Base-by-base conservation (phyloP, 106 monocot genomes). In the Ottelia alismoides region DNA sequence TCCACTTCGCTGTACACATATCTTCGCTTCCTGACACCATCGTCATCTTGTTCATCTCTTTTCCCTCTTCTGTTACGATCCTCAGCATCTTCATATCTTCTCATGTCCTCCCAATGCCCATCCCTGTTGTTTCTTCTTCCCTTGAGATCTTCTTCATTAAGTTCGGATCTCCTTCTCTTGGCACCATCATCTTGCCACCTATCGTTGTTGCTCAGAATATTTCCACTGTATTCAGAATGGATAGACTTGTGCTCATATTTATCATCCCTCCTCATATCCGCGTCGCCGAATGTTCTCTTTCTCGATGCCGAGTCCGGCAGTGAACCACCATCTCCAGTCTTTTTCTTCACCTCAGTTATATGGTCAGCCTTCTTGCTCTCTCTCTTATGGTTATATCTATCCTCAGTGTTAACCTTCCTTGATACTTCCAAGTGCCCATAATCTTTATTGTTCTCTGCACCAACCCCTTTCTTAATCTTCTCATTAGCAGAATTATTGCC, bases 141-240 rank as follows among this genome's bases (percentile, higher is more conserved):
- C n/a, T n/a, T n/a, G n/a, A 60, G 2, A 30, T 68, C 35, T 14
- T 68, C 68, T 45, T 21, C 52, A 53, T 52, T 14, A 20, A 46
- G 3, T 35, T 67, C 66, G 47, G 58, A 27, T 44, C 49, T 61
- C 44, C 64, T 58, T 56, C 66, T 62, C 24, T 54, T 70, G 40
- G 47, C 9, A 35, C 47, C 62, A 66, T 66, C 31, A 20, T 54
- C 17, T 28, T 51, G 48, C 24, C 55, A 45, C 24, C 62, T 70
- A 47, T 47, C 57, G 21, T 11, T 3, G 6, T 30, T 27, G 45
- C 51, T 57, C 50, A 45, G 31, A 20, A 24, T 62, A 31, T 31
- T 32, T n/a, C n/a, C n/a, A n/a, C n/a, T n/a, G n/a, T n/a, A n/a
- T n/a, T n/a, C n/a, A n/a, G n/a, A n/a, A n/a, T n/a, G n/a, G n/a